Percentiles rank a stretch among this genome's conserved stretches.
Conservation (phyloP, 1,284 basidiomycete genomes). For the Xerocomus tenax region DNA sequence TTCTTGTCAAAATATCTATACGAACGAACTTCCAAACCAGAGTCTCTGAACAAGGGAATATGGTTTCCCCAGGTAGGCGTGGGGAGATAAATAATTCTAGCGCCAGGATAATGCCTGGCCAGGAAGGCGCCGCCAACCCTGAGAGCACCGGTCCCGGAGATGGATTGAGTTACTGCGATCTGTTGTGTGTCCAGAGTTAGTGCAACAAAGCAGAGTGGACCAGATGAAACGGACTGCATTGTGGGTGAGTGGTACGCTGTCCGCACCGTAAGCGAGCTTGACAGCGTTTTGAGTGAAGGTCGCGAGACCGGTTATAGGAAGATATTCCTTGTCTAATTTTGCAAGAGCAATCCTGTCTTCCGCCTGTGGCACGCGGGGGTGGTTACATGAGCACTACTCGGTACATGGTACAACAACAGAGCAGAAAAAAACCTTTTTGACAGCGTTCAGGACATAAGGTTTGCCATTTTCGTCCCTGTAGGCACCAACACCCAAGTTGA, state of each 20-base stretch:
- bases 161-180: conserved; percentile 91
- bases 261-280: conserved; percentile 84
- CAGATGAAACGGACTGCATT: conserved; percentile 53
- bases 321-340: conserved; percentile 92
- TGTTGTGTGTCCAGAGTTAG: conserved; percentile 28
- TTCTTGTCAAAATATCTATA: conserved; percentile 95
- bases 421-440: conserved; percentile 63
- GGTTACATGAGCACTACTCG: conserved; percentile 3
- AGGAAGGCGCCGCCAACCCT: conserved; percentile 95
- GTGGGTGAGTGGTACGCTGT: conserved; percentile 68
- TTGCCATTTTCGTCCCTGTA: conserved; percentile 94
- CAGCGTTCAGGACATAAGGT: conserved; percentile 87
- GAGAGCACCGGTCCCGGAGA: conserved; percentile 96
- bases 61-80: conserved; percentile 98
- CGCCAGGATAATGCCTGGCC: conserved; percentile 78
- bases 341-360: conserved; percentile 65
- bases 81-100: conserved; percentile 90
- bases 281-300: conserved; percentile 87
- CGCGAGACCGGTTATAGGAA: conserved; percentile 88
- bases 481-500: conserved; percentile 93
- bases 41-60: conserved; percentile 79
- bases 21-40: conserved; percentile 85
- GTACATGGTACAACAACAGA: not conserved
- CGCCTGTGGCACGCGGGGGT: too few species aligned
- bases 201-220: not conserved